Percentiles rank a stretch among this genome's conserved stretches.
Conservation (phyloP, 306 rosid species). For the Vachellia pachyceras region DNA sequence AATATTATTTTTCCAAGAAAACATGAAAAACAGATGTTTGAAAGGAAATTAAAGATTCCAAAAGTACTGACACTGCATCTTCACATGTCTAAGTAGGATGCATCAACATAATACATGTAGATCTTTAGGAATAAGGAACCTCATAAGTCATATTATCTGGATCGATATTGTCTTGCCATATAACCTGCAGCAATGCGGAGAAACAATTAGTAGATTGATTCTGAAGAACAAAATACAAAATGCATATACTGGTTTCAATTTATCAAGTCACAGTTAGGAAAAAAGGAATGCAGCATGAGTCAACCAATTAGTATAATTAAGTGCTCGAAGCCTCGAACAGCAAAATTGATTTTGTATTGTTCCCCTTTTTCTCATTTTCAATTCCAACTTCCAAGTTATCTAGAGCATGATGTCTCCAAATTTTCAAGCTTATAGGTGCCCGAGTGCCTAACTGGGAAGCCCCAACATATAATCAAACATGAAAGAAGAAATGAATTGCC, state of each 20-base stretch:
- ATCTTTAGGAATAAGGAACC: slow-evolving; percentile 51
- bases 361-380: neutral
- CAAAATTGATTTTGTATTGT: neutral
- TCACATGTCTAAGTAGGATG: slow-evolving; percentile 1
- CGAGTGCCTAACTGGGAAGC: slow-evolving; percentile 22
- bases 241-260: slow-evolving; percentile 10
- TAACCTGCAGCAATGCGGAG: slow-evolving; percentile 54
- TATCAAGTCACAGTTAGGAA: slow-evolving; percentile 16
- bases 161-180: slow-evolving; percentile 84
- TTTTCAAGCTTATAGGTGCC: slow-evolving; percentile 41
- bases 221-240: slow-evolving; percentile 27
- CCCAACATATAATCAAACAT: slow-evolving; percentile 28
- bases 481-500: slow-evolving; percentile 27
- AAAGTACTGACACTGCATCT: neutral
- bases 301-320: slow-evolving; percentile 13
- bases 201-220: slow-evolving; percentile 26
- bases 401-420: slow-evolving; percentile 32
- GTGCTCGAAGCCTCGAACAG: slow-evolving; percentile 27
- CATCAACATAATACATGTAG: slow-evolving; percentile 16
- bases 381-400: slow-evolving; percentile 8
- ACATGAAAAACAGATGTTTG: neutral
- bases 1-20: slow-evolving; percentile 2
- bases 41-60: neutral
- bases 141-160: slow-evolving; percentile 95
- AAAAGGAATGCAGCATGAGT: neutral